Base-by-base conservation (phyloP, 768 basidiomycete genomes). In the Cyclocybe aegerita region DNA sequence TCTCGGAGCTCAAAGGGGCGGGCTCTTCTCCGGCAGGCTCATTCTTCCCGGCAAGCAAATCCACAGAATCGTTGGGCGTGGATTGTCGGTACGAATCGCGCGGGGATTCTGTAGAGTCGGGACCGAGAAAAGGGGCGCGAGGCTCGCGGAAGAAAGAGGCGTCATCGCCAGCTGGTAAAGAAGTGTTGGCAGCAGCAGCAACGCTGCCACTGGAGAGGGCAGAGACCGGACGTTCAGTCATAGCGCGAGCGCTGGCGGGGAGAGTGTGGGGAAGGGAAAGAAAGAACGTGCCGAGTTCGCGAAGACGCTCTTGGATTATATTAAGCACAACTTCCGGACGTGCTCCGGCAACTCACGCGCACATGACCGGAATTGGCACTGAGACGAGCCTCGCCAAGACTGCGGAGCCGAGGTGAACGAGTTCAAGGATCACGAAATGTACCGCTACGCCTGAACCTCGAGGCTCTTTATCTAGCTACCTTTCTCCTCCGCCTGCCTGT, bases 61-160 rank as follows among this genome's bases (percentile, higher is more conserved):
- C 52, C 12, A 43, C 41, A 30, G 65, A 65, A 46, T 54, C 58
- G 32, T 46, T 58, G 10, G 58, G 54, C 7, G 55, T 53, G 17
- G 55, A 42, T 9, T 56, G 47, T 33, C 51, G 49, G 30, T 53
- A 52, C 4, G 60, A 58, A 12, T 55, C 52, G 32, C 54, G 56
- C 14, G 58, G 56, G 8, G 65, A 63, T 17, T 60, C 57, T 8
- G 55, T n/a, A 42, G 47, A 44, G 42, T 53, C 43, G 17, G 15
- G 39, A 16, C 39, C 46, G 23, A 16, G 60, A 53, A 30, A 54
- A 42, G 30, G 55, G 7, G 59, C 58, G 12, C 52, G 57, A 3
- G 61, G 65, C 17, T 57, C 52, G 12, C 36, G 37, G 14, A 61
- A 49, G 11, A 56, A 56, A 40, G 49, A 39, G 8, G 46, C 46